phyloP scores from a whole-genome alignment of 148 eudicot species.

The Diospyros lotus region DNA sequence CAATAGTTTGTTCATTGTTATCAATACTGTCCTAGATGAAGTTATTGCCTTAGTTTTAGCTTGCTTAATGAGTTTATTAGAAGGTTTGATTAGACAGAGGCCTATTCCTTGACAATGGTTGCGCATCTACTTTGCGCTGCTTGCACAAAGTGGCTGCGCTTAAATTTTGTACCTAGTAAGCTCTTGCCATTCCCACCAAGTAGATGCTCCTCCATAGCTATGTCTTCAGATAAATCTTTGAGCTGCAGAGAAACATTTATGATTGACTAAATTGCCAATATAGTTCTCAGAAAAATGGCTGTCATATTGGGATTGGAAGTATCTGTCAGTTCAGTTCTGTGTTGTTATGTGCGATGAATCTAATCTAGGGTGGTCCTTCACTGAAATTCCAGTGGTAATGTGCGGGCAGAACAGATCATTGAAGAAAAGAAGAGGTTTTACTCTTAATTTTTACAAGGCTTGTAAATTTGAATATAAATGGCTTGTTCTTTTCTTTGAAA shows the following conservation, averaged over 20 bases:
- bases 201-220: background rate
- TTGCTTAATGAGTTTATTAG: background rate
- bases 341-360: background rate
- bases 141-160: background rate
- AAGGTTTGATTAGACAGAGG: background rate
- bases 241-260: background rate
- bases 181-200: background rate
- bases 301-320: background rate
- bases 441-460: background rate
- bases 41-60: background rate
- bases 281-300: slow-evolving; percentile 1
- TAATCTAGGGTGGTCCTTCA: background rate
- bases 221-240: background rate
- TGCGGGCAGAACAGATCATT: background rate
- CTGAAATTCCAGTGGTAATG: background rate
- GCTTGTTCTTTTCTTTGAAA: background rate
- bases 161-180: background rate
- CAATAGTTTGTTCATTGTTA: too few relatives aligned
- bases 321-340: background rate
- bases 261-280: background rate
- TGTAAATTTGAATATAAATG: background rate
- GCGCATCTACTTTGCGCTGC: background rate
- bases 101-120: background rate
- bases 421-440: background rate
- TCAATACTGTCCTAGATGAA: background rate